Base-by-base conservation (phyloP, 306 rosid species). In the Castanea crenata region DNA sequence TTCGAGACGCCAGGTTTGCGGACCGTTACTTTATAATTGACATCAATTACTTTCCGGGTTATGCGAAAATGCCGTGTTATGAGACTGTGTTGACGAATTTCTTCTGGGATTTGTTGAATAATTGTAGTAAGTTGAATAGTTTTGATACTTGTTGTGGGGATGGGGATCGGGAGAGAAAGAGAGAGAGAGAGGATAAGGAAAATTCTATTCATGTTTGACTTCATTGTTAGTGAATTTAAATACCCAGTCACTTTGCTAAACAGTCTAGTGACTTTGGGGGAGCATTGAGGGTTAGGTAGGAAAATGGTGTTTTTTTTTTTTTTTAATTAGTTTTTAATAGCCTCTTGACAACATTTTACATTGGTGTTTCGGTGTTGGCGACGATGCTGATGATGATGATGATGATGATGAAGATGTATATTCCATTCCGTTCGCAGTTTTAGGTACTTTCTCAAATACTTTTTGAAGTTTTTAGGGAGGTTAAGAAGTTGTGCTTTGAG, bases 41-140 rank as follows among this genome's bases (percentile, higher is more conserved):
- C 83, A 94, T 94, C 19, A 94, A 94, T 68, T 94, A 94, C 73
- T 94, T 94, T 81, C 99, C 99, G 13, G 99, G 99, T 71, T 94
- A 92, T 73, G 99, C 99, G 11, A 94, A 94, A 85, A 91, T 94
- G 99, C 99, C 97, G 1, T 90, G 91, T 4, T 94, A 92, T 23
- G 99, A 94, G 88, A 80, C 76, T 20, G 83, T 91, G 41, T 75
- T 94, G 87, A 92, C 99, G 0, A 89, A 94, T 62, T 94, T 94
- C 87, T 90, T 94, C 86, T 87, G 90, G 29, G 99, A 92, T 32
- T 73, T 88, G 15, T 78, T 87, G 90, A 58, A 19, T 68, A 84
- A 76, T 85, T 87, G 79, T 59, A 64, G 75, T 20, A 73, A 82
- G 73, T 77, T 82, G 52, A 75, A 44, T 16, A 73, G 73, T 49